Conservation (phyloP, 768 basidiomycete species). For the Pilatotrama ljubarskyi region DNA sequence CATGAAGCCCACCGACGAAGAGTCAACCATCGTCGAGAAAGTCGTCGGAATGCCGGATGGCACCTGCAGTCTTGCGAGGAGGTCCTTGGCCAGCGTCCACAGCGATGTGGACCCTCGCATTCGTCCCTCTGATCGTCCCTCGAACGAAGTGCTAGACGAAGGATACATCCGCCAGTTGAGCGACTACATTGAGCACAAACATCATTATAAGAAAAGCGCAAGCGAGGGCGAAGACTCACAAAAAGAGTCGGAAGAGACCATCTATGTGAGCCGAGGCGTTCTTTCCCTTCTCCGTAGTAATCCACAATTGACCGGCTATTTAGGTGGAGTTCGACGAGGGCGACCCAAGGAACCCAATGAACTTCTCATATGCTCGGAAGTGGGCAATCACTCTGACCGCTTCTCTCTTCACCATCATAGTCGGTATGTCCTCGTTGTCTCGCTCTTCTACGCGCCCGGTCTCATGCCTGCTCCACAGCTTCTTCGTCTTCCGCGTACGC, state of each 20-base stretch:
- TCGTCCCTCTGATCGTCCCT: constrained; percentile 33
- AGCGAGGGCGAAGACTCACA: constrained; percentile 2
- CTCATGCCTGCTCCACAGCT: constrained; percentile 35
- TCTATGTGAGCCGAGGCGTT: constrained; percentile 23
- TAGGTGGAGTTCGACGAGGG: constrained; percentile 38
- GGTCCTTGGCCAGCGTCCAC: constrained; percentile 18
- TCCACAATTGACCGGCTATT: neutral
- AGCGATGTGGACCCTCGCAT: constrained; percentile 43
- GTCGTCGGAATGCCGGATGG: neutral
- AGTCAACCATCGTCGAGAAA: constrained; percentile 9
- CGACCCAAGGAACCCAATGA: constrained; percentile 36
- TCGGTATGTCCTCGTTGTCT: constrained; percentile 37
- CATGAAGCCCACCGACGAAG: constrained; percentile 14
- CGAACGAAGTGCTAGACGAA: constrained; percentile 36
- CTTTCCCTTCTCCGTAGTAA: neutral
- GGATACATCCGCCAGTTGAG: constrained; percentile 34
- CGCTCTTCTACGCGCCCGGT: neutral
- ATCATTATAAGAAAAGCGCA: constrained; percentile 13
- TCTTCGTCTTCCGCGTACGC: constrained; percentile 53
- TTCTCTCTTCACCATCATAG: constrained; percentile 48
- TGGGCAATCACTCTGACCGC: constrained; percentile 46
- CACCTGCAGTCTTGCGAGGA: constrained; percentile 18
- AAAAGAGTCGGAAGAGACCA: constrained; percentile 15
- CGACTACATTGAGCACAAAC: constrained; percentile 32
- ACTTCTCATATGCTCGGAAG: constrained; percentile 33